A percentile compares a stretch with the other conserved stretches of the same genome.
These are phyloP conservation scores for Phoenix dactylifera DNA, from an alignment of 176 grass and related monocot genomes.

Conservation along the genomic window DNA sequence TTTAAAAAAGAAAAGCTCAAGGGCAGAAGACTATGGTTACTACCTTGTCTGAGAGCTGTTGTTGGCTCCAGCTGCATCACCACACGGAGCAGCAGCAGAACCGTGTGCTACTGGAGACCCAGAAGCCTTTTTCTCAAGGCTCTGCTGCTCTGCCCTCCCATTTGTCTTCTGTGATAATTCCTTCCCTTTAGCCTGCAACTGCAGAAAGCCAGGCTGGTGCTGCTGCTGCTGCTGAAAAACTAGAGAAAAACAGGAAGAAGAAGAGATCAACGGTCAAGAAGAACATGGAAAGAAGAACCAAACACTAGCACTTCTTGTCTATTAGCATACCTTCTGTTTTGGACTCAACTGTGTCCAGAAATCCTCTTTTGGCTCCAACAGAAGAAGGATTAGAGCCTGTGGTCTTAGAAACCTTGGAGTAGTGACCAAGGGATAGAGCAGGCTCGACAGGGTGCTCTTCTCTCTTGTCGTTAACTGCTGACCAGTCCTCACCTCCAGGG, in stretches of 20 bases:
- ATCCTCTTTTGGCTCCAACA: conserved; percentile 23
- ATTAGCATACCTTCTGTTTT: conserved; percentile 6
- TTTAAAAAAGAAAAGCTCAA: neutral
- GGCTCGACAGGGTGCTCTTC: conserved; percentile 10
- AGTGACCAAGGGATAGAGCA: conserved; percentile 16
- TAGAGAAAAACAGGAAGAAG: conserved; percentile 15
- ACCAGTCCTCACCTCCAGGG: conserved; percentile 39
- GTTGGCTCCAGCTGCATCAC: neutral
- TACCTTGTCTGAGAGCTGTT: conserved; percentile 32
- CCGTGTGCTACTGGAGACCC: conserved; percentile 1
- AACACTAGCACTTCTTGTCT: neutral
- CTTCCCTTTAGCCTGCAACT: conserved; percentile 8
- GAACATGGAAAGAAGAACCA: neutral
- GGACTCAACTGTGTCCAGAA: neutral
- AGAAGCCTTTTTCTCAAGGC: neutral
- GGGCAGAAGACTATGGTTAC: neutral
- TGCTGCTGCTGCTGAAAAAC: neutral
- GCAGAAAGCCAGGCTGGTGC: conserved; percentile 2
- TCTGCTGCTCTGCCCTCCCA: neutral
- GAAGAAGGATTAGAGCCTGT: neutral
- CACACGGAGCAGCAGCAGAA: neutral
- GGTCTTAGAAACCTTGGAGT: conserved; percentile 12
- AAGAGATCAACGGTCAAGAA: neutral
- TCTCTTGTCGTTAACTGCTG: conserved; percentile 11
- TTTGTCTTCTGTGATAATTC: neutral